A percentile compares a stretch with the other conserved stretches of the same genome.
These are phyloP conservation scores for Chrysanthemum lavandulifolium DNA, from an alignment of 129 eudicot genomes.

Conservation along the genomic window DNA sequence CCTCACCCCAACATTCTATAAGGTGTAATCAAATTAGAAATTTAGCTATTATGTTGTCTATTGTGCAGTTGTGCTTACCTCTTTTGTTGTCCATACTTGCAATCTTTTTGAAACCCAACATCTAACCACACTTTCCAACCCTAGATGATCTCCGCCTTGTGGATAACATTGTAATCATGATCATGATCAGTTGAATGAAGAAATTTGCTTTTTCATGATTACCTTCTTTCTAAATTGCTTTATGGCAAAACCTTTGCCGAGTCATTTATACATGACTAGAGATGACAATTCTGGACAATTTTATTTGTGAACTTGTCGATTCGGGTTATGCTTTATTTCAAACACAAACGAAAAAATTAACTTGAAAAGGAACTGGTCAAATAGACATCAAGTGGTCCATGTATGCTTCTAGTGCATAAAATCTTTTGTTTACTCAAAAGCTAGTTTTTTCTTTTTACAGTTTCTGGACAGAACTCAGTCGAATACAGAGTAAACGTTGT, in stretches of 20 bases:
- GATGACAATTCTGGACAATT: too few relatives aligned
- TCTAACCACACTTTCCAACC: too few relatives aligned
- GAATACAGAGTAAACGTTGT: too few relatives aligned
- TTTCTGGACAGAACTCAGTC: too few relatives aligned
- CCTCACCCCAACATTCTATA: neutral
- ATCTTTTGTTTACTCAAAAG: too few relatives aligned
- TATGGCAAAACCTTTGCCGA: neutral
- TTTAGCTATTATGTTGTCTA: constrained; percentile 4
- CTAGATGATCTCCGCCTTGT: neutral
- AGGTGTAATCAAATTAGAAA: neutral
- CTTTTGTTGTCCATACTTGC: constrained; percentile 3
- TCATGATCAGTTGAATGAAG: constrained; percentile 14
- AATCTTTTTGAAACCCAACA: neutral
- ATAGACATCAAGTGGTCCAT: neutral
- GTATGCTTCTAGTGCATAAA: too few relatives aligned
- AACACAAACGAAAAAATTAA: too few relatives aligned
- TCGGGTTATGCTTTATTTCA: too few relatives aligned
- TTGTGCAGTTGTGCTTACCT: constrained; percentile 12
- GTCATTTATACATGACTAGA: too few relatives aligned
- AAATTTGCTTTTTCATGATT: neutral
- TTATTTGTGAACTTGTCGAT: too few relatives aligned
- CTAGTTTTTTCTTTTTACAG: neutral
- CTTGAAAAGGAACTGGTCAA: too few relatives aligned
- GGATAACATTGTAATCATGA: neutral
- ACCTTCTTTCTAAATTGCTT: neutral